Base-by-base conservation (phyloP, 2,329 filamentous ascomycete genomes). In the Aspergillus puulaauensis region DNA sequence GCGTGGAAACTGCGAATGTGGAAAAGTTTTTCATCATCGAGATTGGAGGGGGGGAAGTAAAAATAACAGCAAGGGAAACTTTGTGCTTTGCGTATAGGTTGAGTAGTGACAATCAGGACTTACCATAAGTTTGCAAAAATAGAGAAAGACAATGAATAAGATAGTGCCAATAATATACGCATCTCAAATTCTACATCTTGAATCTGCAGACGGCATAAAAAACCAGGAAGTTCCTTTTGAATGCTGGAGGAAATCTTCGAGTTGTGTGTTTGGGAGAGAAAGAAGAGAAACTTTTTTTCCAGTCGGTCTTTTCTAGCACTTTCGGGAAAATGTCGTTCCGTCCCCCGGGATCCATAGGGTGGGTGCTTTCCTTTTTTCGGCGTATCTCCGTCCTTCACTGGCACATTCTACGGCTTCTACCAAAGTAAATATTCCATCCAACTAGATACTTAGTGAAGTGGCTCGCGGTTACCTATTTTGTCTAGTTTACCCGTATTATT, bases 1-100 rank as follows among this genome's bases (percentile, higher is more conserved):
- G 70, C 70, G 71, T 73, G 71, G 69, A 73, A 73, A 73, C 71
- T 73, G 71, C 73, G 73, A 75, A 75, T 75, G 72, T 75, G 72
- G 72, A 72, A 74, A 68, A 65, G 59, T 35, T 72, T 75, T 75
- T 75, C 73, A 75, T 75, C 73, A 75, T 75, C 31, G 56, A 57
- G 50, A 57, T 57, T 50, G 45, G n/a, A n/a, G n/a, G 31, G 47
- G 12, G 19, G 41, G n/a, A 31, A 35, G 37, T 21, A 43, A 27
- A 23, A 27, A 33, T n/a, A 11, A 46, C 7, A 17, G 6, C 17
- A 33, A n/a, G 15, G 14, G 21, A 27, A 4, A 6, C 12, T 19
- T 19, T 19, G 3, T 54, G 44, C 4, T 21, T n/a, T 15, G 19
- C 12, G 35, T 15, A 37, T 5, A 6, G n/a, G 3, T 21, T 49